Percentiles rank a stretch among this genome's conserved stretches.
Conservation (phyloP, 768 basidiomycete species). For the Panaeolus cyanescens region DNA sequence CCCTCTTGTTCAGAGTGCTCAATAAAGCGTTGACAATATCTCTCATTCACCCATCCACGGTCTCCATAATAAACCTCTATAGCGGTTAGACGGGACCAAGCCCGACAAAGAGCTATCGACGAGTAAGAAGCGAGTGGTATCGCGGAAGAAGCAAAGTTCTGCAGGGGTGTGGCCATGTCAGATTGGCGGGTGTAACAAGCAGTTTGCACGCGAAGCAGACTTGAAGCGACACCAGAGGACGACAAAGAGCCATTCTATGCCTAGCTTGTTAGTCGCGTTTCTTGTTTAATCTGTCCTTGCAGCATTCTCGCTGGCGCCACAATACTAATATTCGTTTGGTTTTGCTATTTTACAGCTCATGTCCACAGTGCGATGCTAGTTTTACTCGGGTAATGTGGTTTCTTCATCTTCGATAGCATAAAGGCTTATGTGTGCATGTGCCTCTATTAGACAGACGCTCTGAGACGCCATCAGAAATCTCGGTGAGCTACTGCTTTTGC, state of each 20-base stretch:
- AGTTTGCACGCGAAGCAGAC: constrained; percentile 82
- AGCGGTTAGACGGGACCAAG: background rate
- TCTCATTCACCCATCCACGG: background rate
- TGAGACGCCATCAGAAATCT: constrained; percentile 80
- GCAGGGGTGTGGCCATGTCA: constrained; percentile 76
- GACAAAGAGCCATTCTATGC: constrained; percentile 74
- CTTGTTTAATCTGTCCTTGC: constrained; percentile 3
- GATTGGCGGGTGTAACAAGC: constrained; percentile 80
- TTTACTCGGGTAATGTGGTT: constrained; percentile 68
- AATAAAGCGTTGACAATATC: background rate
- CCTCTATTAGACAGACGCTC: constrained; percentile 66
- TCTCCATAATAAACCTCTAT: background rate
- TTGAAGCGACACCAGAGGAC: constrained; percentile 81
- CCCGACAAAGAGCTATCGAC: background rate
- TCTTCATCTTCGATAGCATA: constrained; percentile 4
- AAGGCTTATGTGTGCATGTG: constrained; percentile 19
- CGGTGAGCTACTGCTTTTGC: constrained; percentile 55
- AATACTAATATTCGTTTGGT: background rate
- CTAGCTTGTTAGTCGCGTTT: constrained; percentile 59
- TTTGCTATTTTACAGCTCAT: constrained; percentile 44
- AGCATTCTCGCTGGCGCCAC: background rate
- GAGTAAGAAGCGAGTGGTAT: background rate
- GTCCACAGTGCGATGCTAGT: constrained; percentile 79
- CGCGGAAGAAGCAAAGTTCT: constrained; percentile 47
- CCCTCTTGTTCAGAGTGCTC: background rate